Conservation (phyloP, 2,329 filamentous ascomycete species). For the Nothopassalora personata region DNA sequence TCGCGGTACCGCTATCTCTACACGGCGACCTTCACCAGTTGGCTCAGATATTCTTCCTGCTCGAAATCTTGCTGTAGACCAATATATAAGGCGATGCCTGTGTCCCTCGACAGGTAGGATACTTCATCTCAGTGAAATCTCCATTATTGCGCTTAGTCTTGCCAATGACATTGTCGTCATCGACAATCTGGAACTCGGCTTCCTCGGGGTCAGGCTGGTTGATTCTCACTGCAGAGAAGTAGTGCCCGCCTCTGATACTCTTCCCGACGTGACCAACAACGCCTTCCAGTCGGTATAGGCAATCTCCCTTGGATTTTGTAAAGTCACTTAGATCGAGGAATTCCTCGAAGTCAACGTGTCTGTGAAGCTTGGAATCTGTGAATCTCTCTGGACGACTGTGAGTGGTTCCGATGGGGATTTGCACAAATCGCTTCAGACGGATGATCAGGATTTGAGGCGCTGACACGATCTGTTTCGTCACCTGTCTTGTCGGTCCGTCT, state of each 20-base stretch:
- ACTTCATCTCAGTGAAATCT: conserved; percentile 1
- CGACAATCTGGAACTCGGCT: neutral
- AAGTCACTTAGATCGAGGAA: neutral
- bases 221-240: conserved; percentile 5
- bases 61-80: conserved; percentile 4
- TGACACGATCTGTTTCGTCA: neutral
- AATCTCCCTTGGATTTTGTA: neutral
- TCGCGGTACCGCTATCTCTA: too few relatives aligned
- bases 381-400: too few relatives aligned
- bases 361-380: neutral
- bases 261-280: conserved; percentile 10
- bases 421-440: neutral
- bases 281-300: conserved; percentile 9
- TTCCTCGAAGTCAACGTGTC: neutral
- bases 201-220: neutral
- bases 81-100: neutral
- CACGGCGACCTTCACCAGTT: too few relatives aligned
- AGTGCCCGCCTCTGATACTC: conserved; percentile 2
- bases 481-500: neutral
- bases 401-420: too few relatives aligned
- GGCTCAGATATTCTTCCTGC: too few relatives aligned
- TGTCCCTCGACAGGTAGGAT: neutral
- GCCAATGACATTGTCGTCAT: conserved; percentile 3
- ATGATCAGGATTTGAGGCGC: conserved; percentile 8
- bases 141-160: neutral